A percentile compares a stretch with the other conserved stretches of the same genome.
Evolutionary conservation across 768 basidiomycete species (phyloP).

Genomic region (Xerocomellus dryophilus): DNA sequence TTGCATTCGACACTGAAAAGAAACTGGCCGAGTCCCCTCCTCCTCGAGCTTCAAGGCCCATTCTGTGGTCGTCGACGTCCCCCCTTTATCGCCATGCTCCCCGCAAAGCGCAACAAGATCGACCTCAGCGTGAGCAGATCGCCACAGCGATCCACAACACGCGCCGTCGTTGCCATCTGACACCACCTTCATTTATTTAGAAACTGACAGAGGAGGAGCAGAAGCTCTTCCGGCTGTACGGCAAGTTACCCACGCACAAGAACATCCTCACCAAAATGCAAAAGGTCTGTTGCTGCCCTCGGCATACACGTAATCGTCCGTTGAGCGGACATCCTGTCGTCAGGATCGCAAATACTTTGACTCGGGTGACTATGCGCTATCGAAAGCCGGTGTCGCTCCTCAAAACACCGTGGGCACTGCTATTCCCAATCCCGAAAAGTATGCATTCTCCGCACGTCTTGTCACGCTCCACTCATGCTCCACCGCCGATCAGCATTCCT

Average conservation of each 20-base stretch:
- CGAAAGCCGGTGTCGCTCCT: constrained; percentile 90
- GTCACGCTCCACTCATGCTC: neutral
- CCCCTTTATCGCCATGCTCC: constrained; percentile 53
- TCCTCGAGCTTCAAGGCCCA: constrained; percentile 17
- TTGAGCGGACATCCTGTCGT: constrained; percentile 7
- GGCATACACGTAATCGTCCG: neutral
- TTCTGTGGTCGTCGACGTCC: constrained; percentile 11
- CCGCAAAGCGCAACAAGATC: constrained; percentile 84
- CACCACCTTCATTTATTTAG: constrained; percentile 38
- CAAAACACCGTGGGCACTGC: constrained; percentile 90
- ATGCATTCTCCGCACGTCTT: constrained; percentile 29
- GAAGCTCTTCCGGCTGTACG: constrained; percentile 91
- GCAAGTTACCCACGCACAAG: constrained; percentile 92
- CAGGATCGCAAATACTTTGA: constrained; percentile 99
- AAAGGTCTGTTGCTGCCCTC: constrained; percentile 54
- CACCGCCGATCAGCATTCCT: constrained; percentile 64
- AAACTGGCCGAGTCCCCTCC: neutral
- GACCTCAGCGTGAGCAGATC: constrained; percentile 77
- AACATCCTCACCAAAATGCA: constrained; percentile 92
- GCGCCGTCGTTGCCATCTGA: constrained; percentile 9
- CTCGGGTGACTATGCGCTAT: constrained; percentile 96
- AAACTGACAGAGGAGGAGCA: constrained; percentile 86
- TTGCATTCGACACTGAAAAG: constrained; percentile 18
- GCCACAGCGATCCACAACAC: neutral
- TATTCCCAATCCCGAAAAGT: constrained; percentile 98